Percentiles rank a stretch among this genome's conserved stretches.
Evolutionary conservation across 2,329 filamentous ascomycete species (phyloP).

Genomic region (Epichloe amarillans): DNA sequence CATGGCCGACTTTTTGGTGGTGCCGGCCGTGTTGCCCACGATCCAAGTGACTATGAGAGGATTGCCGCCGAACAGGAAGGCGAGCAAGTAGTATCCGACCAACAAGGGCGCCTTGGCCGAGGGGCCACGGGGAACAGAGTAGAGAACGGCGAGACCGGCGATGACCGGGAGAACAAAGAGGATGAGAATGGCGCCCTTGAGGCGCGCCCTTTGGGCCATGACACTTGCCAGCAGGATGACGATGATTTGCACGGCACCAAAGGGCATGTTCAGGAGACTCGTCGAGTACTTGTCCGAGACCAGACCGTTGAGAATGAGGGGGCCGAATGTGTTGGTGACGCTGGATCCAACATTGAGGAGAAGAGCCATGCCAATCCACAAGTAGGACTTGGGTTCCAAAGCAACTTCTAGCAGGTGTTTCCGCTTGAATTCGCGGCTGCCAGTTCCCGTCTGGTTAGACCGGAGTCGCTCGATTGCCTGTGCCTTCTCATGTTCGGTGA

Average conservation of each 20-base stretch:
- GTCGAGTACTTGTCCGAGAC: conserved; percentile 45
- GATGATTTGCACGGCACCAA: conserved; percentile 46
- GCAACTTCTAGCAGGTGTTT: conserved; percentile 45
- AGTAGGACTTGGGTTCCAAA: conserved; percentile 37
- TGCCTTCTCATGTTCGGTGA: conserved; percentile 52
- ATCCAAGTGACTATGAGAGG: conserved; percentile 57
- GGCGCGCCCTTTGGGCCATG: conserved; percentile 39
- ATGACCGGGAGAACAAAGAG: conserved; percentile 45
- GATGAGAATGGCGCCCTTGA: conserved; percentile 44
- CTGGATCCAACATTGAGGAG: conserved; percentile 51
- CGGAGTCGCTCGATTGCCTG: conserved; percentile 60
- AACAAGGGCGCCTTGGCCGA: conserved; percentile 29
- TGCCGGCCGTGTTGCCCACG: conserved; percentile 53
- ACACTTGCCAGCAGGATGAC: conserved; percentile 46
- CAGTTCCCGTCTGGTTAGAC: conserved; percentile 63
- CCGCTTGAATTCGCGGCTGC: conserved; percentile 55
- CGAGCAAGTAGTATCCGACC: conserved; percentile 50
- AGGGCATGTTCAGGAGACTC: conserved; percentile 53
- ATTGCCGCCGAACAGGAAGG: conserved; percentile 53
- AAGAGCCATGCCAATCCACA: conserved; percentile 48
- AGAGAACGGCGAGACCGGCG: conserved; percentile 39
- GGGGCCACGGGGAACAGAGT: conserved; percentile 37
- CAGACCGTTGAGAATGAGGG: conserved; percentile 46
- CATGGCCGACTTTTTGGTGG: conserved; percentile 51
- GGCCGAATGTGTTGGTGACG: conserved; percentile 52